Evolutionary conservation across 1,284 basidiomycete species (phyloP).

Genomic region (Pholiota adiposa): DNA sequence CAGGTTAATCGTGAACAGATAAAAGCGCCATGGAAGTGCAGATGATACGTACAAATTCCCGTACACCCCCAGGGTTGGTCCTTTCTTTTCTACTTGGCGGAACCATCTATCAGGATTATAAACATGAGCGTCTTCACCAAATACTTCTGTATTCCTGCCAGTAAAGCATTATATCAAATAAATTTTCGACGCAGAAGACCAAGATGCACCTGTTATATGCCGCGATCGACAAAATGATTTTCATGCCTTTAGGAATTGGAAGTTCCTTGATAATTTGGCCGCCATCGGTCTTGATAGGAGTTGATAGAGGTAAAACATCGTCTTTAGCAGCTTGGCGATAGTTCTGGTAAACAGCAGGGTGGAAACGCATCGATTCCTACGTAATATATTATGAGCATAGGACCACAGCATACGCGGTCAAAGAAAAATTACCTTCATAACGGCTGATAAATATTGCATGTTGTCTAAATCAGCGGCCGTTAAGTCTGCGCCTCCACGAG

Average conservation of each 20-base stretch:
- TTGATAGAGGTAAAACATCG: constrained; percentile 33
- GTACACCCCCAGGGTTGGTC: constrained; percentile 52
- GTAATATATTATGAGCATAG: background rate
- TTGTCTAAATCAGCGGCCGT: constrained; percentile 44
- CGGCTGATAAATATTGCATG: constrained; percentile 48
- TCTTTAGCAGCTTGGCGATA: constrained; percentile 44
- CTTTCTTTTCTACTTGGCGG: constrained; percentile 43
- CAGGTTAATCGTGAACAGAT: constrained; percentile 3
- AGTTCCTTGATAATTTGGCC: constrained; percentile 28
- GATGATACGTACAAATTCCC: constrained; percentile 47
- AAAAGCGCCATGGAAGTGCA: background rate
- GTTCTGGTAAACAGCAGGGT: constrained; percentile 48
- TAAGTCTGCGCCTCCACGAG: constrained; percentile 41
- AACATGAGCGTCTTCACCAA: constrained; percentile 53
- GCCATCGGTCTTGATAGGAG: constrained; percentile 29
- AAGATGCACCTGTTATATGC: constrained; percentile 42
- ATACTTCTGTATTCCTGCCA: constrained; percentile 48
- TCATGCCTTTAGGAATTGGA: constrained; percentile 37
- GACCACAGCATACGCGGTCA: background rate
- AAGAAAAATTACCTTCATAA: constrained; percentile 43
- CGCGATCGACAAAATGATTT: constrained; percentile 42
- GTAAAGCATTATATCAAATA: background rate
- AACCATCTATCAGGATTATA: constrained; percentile 61
- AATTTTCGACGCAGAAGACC: background rate
- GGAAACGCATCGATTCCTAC: constrained; percentile 50